phyloP scores from a whole-genome alignment of 2,329 filamentous ascomycete species.

The Pyrenochaeta sp. region DNA sequence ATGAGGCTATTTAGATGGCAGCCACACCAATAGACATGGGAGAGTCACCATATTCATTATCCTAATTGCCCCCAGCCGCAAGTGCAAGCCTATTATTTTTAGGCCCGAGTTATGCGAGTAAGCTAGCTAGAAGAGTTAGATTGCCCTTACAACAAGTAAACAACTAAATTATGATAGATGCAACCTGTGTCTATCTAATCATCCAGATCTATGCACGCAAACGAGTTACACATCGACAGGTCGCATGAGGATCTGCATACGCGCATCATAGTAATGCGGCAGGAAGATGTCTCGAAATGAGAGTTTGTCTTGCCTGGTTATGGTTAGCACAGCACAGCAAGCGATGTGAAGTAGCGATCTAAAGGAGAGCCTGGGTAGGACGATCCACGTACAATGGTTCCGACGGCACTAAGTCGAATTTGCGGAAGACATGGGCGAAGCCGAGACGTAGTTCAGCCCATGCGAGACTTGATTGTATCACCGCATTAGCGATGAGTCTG shows the following conservation, averaged over 20 bases:
- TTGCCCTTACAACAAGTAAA: background rate
- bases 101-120: too few relatives aligned
- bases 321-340: conserved; percentile 4
- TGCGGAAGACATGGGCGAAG: conserved; percentile 38
- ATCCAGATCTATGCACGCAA: too few relatives aligned
- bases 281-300: conserved; percentile 33
- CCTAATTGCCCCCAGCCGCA: too few relatives aligned
- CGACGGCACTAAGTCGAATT: conserved; percentile 40
- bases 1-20: too few relatives aligned
- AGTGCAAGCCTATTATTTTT: too few relatives aligned
- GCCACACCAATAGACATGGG: too few relatives aligned
- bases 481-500: too few relatives aligned
- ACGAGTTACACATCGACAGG: background rate
- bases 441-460: conserved; percentile 45
- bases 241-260: conserved; percentile 26
- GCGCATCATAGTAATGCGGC: conserved; percentile 28
- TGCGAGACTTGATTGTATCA: conserved; percentile 31
- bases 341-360: background rate
- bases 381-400: conserved; percentile 25
- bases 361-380: background rate
- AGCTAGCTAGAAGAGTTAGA: too few relatives aligned
- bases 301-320: conserved; percentile 24
- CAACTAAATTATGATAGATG: too few relatives aligned
- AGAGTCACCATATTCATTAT: too few relatives aligned
- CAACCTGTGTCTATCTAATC: too few relatives aligned